A percentile compares a stretch with the other conserved stretches of the same genome.
Conservation (phyloP, 441 rosid species). For the Breynia disticha region DNA sequence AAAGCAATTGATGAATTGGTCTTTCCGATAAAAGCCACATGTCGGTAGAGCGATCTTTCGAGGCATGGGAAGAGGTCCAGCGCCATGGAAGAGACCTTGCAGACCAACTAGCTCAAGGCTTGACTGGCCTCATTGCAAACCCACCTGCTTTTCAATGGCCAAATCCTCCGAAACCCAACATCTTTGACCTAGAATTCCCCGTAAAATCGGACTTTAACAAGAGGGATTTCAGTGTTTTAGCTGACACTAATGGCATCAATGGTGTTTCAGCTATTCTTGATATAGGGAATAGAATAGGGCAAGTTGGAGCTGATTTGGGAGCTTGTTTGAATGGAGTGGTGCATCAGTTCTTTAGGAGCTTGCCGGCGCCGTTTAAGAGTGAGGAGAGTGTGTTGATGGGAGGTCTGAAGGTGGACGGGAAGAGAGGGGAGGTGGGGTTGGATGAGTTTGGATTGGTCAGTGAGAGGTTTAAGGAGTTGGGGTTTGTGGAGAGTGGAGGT, state of each 20-base stretch:
- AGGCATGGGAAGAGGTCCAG: constrained; percentile 93
- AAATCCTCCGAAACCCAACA: constrained; percentile 43
- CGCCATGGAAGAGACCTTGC: constrained; percentile 89
- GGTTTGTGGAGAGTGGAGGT: constrained; percentile 29
- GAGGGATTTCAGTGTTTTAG: constrained; percentile 33
- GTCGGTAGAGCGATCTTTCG: constrained; percentile 80
- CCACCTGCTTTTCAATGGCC: constrained; percentile 85
- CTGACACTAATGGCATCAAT: constrained; percentile 34
- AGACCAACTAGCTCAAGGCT: constrained; percentile 78
- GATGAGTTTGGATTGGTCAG: constrained; percentile 35
- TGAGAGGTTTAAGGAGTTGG: constrained; percentile 36
- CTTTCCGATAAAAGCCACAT: constrained; percentile 17
- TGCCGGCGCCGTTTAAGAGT: constrained; percentile 56
- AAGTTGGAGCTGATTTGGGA: constrained; percentile 76
- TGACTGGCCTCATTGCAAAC: constrained; percentile 53
- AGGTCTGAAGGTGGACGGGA: constrained; percentile 10
- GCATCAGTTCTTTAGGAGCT: constrained; percentile 62
- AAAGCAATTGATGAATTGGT: constrained; percentile 15
- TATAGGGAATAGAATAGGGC: constrained; percentile 72
- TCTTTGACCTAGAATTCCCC: constrained; percentile 64
- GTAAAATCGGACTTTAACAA: constrained; percentile 26
- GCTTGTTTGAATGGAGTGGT: constrained; percentile 63
- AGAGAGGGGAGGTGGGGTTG: constrained; percentile 10
- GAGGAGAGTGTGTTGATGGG: constrained; percentile 32
- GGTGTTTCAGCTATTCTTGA: constrained; percentile 63